These are phyloP conservation scores for Penicillium sp. DNA, from an alignment of 2,329 filamentous ascomycete species.

Conservation along the genomic window DNA sequence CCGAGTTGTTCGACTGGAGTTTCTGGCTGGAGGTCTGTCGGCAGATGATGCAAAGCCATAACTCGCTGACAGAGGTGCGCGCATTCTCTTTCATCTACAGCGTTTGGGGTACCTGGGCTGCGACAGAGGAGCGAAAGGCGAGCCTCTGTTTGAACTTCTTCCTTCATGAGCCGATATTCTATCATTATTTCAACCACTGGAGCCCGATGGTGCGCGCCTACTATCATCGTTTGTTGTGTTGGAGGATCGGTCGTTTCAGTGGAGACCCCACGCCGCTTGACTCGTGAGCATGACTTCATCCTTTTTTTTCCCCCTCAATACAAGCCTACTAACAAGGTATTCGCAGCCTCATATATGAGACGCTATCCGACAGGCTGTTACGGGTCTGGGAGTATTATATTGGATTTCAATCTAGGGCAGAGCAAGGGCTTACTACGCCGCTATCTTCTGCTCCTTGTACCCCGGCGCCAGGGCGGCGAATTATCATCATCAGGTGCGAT, in stretches of 20 bases:
- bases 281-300: conserved; percentile 56
- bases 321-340: conserved; percentile 14
- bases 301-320: not conserved
- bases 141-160: conserved; percentile 75
- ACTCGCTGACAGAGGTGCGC: conserved; percentile 87
- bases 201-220: conserved; percentile 94
- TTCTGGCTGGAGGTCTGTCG: conserved; percentile 85
- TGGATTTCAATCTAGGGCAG: conserved; percentile 70
- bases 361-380: conserved; percentile 69
- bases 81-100: conserved; percentile 80
- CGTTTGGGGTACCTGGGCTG: conserved; percentile 73
- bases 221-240: conserved; percentile 87
- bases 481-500: conserved; percentile 88
- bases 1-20: conserved; percentile 59
- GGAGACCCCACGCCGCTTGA: conserved; percentile 68
- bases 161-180: conserved; percentile 73
- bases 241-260: conserved; percentile 79
- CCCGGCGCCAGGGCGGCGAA: conserved; percentile 80
- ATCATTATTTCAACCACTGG: conserved; percentile 88
- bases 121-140: conserved; percentile 68
- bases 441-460: conserved; percentile 81
- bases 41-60: conserved; percentile 78
- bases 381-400: conserved; percentile 79
- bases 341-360: conserved; percentile 69
- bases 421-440: conserved; percentile 57